phyloP scores from a whole-genome alignment of 345 rosid species.

The Citropsis articulata region DNA sequence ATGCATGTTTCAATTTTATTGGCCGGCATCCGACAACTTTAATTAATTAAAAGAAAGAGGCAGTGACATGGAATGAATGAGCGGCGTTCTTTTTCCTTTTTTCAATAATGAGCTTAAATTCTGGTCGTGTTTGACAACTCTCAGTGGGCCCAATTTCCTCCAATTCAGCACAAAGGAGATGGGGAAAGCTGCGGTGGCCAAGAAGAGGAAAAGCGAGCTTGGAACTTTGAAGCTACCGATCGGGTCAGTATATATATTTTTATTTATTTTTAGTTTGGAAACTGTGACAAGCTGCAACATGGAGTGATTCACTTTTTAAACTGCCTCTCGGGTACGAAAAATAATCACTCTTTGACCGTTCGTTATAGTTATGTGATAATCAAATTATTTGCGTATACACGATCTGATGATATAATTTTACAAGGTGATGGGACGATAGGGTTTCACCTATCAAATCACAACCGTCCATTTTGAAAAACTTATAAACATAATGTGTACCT shows the following conservation, averaged over 20 bases:
- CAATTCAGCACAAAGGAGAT: conserved; percentile 46
- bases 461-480: background rate
- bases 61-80: background rate
- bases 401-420: background rate
- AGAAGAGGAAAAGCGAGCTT: conserved; percentile 27
- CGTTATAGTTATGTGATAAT: background rate
- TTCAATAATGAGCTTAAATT: background rate
- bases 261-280: background rate
- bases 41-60: background rate
- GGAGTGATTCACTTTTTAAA: background rate
- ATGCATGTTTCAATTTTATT: background rate
- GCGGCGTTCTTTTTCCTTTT: background rate
- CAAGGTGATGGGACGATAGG: background rate
- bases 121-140: conserved; percentile 20
- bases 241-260: background rate
- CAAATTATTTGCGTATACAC: background rate
- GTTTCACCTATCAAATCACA: background rate
- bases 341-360: background rate
- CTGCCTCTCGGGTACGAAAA: no score
- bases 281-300: background rate
- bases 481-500: background rate
- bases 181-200: conserved; percentile 34
- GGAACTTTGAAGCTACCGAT: conserved; percentile 27
- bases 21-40: background rate
- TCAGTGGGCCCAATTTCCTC: conserved; percentile 97